A percentile compares a stretch with the other conserved stretches of the same genome.
Conservation (phyloP, 805 yeast genomes). For the Pichia cabralensis region DNA sequence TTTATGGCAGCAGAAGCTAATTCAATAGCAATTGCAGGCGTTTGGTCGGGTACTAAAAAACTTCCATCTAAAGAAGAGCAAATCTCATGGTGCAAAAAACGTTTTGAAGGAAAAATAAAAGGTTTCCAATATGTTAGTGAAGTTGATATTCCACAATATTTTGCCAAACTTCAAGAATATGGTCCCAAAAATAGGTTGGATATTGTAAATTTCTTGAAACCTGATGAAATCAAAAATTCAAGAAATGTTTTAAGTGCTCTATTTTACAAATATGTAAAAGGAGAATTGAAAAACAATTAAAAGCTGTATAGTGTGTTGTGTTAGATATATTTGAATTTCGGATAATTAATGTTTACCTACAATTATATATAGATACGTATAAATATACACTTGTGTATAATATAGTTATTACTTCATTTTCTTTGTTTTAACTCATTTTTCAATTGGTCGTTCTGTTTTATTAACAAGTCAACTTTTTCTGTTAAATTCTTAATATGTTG, state of each 20-base stretch:
- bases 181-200: conserved; percentile 10
- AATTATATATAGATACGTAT: too few relatives aligned
- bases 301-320: too few relatives aligned
- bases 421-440: conserved; percentile 6
- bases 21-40: conserved; percentile 45
- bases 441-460: conserved; percentile 21
- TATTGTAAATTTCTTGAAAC: conserved; percentile 1
- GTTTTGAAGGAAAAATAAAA: conserved; percentile 8
- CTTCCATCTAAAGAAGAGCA: conserved; percentile 28
- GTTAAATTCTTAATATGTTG: conserved; percentile 40
- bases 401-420: too few relatives aligned
- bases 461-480: conserved; percentile 29
- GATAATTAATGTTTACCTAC: too few relatives aligned
- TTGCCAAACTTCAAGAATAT: conserved; percentile 5
- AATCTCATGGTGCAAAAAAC: conserved; percentile 11
- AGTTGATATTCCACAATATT: conserved; percentile 8
- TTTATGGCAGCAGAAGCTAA: conserved; percentile 40
- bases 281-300: too few relatives aligned
- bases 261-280: conserved; percentile 9
- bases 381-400: too few relatives aligned
- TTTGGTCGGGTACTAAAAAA: conserved; percentile 33
- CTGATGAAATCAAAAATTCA: conserved; percentile 4
- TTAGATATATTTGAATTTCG: too few relatives aligned
- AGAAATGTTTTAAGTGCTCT: conserved; percentile 6
- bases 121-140: conserved; percentile 13